Evolutionary conservation across 345 rosid genomes (phyloP), one percentile per base, ranked within the genome.

Genomic region (Excoecaria agallocha): DNA sequence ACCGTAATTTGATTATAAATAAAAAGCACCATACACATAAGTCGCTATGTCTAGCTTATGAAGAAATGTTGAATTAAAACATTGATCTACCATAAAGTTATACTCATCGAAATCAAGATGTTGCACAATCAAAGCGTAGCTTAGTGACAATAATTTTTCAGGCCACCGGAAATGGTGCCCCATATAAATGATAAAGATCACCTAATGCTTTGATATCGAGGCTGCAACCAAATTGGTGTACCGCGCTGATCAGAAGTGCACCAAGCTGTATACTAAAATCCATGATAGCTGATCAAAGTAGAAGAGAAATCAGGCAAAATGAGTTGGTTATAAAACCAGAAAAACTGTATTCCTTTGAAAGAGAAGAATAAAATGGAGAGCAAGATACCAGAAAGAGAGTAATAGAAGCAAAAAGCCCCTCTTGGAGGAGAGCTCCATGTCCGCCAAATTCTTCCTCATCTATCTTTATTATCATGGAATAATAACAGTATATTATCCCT

Each of bases 371-470:
- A 10, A 45, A 43, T 1, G 63, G 24, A 61, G 8, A 78, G 71
- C 1, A 55, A 43, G 56, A 13, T 84, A 93, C 99, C 99, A 95
- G 86, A 78, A 93, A 95, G 70, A 94, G 91, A 70, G 97, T 91
- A 62, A 91, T 58, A 0, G 98, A 94, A 0, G 98, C 98, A 74
- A 90, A 91, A 66, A 95, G 89, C 19, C 99, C 98, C 82, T 95
- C 94, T 83, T 93, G 99, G 74, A 94, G 98, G 55, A 94, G 93
- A 24, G 92, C 85, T 76, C 89, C 92, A 55, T 95, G 99, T 64
- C 99, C 98, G 10, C 99, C 99, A 69, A 84, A 91, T 35, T 93
- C 97, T 83, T 93, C 98, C 85, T 95, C 99, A 48, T 91, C 98
- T 24, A 95, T 67, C 89, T 91, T 93, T 71, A 93, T 83, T 72